Conservation (phyloP, 225 moss, liverwort and hornwort genomes). For the Polytrichum formosum region DNA sequence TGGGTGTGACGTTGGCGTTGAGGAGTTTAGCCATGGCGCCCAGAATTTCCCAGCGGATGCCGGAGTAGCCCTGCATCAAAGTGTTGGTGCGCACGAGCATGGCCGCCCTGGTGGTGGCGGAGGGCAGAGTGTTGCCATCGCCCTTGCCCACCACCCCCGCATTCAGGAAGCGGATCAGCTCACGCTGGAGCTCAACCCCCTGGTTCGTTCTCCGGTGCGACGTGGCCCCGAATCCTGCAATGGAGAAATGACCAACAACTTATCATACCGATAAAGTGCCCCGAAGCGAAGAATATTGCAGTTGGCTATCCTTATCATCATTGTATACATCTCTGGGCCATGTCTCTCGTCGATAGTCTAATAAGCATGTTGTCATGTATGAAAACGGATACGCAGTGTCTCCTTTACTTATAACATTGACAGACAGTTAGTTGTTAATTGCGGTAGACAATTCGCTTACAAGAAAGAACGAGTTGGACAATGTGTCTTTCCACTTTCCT, state of each 20-base stretch:
- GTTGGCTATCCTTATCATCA: not conserved
- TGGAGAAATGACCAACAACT: not conserved
- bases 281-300: not conserved
- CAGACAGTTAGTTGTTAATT: not conserved
- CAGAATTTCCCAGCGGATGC: conserved; percentile 6
- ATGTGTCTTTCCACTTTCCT: no score
- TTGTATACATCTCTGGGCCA: no score
- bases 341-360: no score
- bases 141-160: conserved; percentile 6
- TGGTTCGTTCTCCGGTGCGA: conserved; percentile 6
- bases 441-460: not conserved
- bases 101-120: conserved; percentile 3
- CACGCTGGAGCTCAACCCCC: conserved; percentile 6
- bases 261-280: not conserved
- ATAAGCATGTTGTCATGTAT: no score
- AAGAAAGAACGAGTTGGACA: no score
- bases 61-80: conserved; percentile 10
- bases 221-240: conserved; percentile 5
- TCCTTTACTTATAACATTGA: no score
- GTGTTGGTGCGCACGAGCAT: conserved; percentile 12
- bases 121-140: conserved; percentile 9
- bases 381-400: no score
- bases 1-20: conserved; percentile 6
- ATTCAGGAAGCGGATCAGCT: conserved; percentile 8
- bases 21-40: conserved; percentile 5